Evolutionary conservation across 2,329 filamentous ascomycete species (phyloP).

Genomic region (Sporothrix brasiliensis): DNA sequence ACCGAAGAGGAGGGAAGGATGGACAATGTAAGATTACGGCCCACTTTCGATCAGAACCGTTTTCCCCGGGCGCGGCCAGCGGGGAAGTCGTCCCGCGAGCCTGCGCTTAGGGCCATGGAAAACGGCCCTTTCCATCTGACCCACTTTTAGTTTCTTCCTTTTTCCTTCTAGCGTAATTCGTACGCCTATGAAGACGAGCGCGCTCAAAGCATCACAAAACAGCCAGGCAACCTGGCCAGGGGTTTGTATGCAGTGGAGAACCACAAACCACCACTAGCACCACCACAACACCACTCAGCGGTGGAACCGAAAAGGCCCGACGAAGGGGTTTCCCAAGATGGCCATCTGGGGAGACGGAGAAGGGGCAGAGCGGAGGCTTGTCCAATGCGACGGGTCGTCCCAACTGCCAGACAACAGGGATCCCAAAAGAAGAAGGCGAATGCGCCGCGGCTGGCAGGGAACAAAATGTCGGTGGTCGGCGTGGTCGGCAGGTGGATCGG

Average conservation of each 20-base stretch:
- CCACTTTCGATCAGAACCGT: slow-evolving; percentile 9
- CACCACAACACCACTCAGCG: neutral
- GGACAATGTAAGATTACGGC: neutral
- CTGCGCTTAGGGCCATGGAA: slow-evolving; percentile 2
- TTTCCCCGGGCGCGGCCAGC: slow-evolving; percentile 26
- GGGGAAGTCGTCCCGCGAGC: slow-evolving; percentile 20
- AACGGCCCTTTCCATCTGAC: neutral
- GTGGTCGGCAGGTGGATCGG: neutral
- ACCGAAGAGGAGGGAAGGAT: too few species aligned
- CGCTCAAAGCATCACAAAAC: too few species aligned
- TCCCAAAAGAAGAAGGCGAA: slow-evolving; percentile 21
- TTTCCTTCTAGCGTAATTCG: slow-evolving; percentile 25
- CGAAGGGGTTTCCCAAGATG: slow-evolving; percentile 26
- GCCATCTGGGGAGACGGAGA: neutral
- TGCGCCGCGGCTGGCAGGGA: slow-evolving; percentile 14
- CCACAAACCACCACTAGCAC: neutral
- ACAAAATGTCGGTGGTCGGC: neutral
- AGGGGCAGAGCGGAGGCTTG: neutral
- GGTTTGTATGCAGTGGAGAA: neutral
- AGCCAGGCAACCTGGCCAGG: neutral
- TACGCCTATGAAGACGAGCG: too few species aligned
- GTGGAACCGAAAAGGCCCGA: slow-evolving; percentile 24
- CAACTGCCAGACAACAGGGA: neutral
- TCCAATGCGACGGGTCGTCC: slow-evolving; percentile 21
- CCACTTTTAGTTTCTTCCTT: slow-evolving; percentile 2